Evolutionary conservation across 768 basidiomycete genomes (phyloP).

Genomic region (Mrakia hoshinonis): DNA sequence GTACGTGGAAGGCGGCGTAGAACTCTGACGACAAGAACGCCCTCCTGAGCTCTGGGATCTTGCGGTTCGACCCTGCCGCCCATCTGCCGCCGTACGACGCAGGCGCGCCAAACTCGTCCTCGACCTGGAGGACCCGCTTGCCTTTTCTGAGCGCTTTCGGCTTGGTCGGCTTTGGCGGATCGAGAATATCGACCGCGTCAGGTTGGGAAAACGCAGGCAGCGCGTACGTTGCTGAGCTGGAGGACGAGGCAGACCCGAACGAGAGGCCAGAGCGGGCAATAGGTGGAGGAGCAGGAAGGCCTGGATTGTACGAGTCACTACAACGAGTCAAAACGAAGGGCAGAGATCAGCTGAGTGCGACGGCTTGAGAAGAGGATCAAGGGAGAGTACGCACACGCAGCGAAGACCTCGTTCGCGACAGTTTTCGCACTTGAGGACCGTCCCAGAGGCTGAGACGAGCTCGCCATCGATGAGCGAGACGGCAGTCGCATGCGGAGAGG

Average conservation of each 20-base stretch:
- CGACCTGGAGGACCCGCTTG: constrained; percentile 37
- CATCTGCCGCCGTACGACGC: constrained; percentile 30
- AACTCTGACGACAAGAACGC: constrained; percentile 80
- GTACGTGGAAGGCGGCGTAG: constrained; percentile 72
- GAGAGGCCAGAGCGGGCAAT: no score
- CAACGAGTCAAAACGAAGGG: not conserved
- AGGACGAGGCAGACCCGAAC: constrained; percentile 52
- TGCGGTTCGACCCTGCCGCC: constrained; percentile 12
- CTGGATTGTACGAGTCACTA: not conserved
- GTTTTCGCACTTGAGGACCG: constrained; percentile 65
- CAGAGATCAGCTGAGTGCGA: not conserved
- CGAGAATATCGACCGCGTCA: constrained; percentile 50
- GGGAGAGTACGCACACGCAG: constrained; percentile 66
- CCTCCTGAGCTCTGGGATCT: constrained; percentile 54
- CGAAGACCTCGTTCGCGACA: constrained; percentile 79
- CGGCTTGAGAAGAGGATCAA: not conserved
- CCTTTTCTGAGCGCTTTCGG: constrained; percentile 32
- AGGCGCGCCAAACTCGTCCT: constrained; percentile 33
- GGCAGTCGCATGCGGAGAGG: constrained; percentile 1
- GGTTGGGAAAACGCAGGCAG: not conserved
- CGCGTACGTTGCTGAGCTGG: constrained; percentile 61
- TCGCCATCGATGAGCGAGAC: constrained; percentile 28
- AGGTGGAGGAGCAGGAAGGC: constrained; percentile 20
- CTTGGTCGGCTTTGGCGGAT: constrained; percentile 11
- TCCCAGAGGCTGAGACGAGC: constrained; percentile 11